Evolutionary conservation across 345 rosid genomes (phyloP).

Genomic region (Cardiospermum halicacabum): DNA sequence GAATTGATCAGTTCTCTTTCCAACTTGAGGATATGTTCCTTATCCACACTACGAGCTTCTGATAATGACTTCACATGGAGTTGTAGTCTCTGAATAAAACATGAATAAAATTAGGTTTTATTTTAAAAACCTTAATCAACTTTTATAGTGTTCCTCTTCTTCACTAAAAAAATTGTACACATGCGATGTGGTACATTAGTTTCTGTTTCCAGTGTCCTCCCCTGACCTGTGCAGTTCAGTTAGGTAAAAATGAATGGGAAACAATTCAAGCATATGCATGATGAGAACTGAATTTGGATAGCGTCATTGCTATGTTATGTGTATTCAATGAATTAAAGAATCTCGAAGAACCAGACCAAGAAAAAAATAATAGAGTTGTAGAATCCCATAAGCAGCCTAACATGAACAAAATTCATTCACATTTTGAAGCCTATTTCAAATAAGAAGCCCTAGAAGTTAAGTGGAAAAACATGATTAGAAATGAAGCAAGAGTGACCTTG

Average conservation of each 20-base stretch:
- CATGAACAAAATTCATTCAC: too few relatives aligned
- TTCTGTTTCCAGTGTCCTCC: not conserved
- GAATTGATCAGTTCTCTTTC: constrained; percentile 72
- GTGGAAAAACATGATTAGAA: too few relatives aligned
- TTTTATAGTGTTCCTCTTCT: too few relatives aligned
- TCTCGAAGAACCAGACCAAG: too few relatives aligned
- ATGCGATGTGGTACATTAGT: too few relatives aligned
- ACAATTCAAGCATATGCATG: not conserved
- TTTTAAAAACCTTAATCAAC: not conserved
- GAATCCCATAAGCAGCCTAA: too few relatives aligned
- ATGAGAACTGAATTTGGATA: not conserved
- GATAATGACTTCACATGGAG: constrained; percentile 51
- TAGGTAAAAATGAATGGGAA: not conserved
- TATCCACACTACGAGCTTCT: constrained; percentile 52
- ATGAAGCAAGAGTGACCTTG: constrained; percentile 42
- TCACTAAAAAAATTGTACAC: too few relatives aligned
- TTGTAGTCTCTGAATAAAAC: constrained; percentile 52
- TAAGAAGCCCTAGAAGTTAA: too few relatives aligned
- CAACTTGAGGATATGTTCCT: constrained; percentile 45
- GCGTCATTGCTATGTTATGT: not conserved
- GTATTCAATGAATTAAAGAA: too few relatives aligned
- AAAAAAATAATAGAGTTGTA: too few relatives aligned
- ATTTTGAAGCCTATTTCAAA: too few relatives aligned
- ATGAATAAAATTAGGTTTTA: constrained; percentile 11
- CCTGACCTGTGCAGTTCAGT: not conserved